Percentiles rank a stretch among this genome's conserved stretches.
These are phyloP conservation scores for Pseudozyma tsukubaensis DNA, from an alignment of 1,284 basidiomycete genomes.

Conservation along the genomic window DNA sequence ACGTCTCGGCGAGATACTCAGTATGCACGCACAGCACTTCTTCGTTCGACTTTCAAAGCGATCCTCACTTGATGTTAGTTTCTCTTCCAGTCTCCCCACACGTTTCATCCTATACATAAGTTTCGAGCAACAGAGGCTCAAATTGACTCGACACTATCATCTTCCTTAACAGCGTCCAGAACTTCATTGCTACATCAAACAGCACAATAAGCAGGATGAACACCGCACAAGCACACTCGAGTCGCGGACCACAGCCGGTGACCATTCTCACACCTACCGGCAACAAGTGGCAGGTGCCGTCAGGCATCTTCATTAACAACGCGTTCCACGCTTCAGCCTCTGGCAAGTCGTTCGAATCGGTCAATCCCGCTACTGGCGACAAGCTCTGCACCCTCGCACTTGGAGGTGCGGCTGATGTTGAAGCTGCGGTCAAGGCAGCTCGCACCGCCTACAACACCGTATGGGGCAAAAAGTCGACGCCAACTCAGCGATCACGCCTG, in stretches of 20 bases:
- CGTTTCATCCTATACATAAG: too few species aligned
- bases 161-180: too few species aligned
- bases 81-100: too few species aligned
- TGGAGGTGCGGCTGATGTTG: conserved; percentile 54
- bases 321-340: conserved; percentile 46
- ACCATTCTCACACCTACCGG: conserved; percentile 63
- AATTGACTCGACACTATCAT: too few species aligned
- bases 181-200: neutral
- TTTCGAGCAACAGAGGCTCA: too few species aligned
- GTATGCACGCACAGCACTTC: too few species aligned
- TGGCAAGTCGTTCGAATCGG: conserved; percentile 53
- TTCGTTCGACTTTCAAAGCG: too few species aligned
- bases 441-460: conserved; percentile 49
- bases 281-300: conserved; percentile 47
- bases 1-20: too few species aligned
- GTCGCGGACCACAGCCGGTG: conserved; percentile 23
- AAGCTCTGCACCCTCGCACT: conserved; percentile 47
- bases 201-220: conserved; percentile 12
- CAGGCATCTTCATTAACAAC: conserved; percentile 61
- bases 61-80: too few species aligned
- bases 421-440: conserved; percentile 56
- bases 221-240: conserved; percentile 14
- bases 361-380: conserved; percentile 59
- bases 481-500: conserved; percentile 74
- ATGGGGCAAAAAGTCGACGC: conserved; percentile 48